Evolutionary conservation across 2,329 filamentous ascomycete species (phyloP).

Genomic region (Talaromyces sp.): DNA sequence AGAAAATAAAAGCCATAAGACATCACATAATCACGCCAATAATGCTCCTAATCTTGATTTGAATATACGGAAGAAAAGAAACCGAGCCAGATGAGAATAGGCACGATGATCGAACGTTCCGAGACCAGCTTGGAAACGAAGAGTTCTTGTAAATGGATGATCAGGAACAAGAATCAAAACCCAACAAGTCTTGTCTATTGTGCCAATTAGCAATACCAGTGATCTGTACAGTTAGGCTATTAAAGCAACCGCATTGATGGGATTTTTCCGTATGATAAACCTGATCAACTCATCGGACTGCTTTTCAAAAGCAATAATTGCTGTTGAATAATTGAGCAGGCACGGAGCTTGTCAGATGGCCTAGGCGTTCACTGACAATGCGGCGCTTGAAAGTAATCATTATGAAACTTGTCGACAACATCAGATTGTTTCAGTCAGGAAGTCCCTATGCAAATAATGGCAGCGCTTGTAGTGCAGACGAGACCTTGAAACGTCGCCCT

Average conservation of each 20-base stretch:
- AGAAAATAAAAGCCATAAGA: not conserved
- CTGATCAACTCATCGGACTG: not conserved
- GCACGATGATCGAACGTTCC: not conserved
- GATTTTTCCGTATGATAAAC: not conserved
- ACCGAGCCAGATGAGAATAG: not conserved
- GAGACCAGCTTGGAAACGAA: constrained; percentile 1
- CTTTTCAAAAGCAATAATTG: not conserved
- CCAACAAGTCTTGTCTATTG: not conserved
- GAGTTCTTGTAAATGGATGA: not conserved
- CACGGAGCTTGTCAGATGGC: not conserved
- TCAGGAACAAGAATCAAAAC: not conserved
- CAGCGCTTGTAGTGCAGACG: not conserved
- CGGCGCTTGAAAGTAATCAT: not conserved
- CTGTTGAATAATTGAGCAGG: not conserved
- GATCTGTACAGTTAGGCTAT: not conserved
- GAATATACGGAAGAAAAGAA: not conserved
- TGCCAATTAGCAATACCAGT: not conserved
- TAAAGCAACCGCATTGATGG: not conserved
- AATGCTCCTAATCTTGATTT: constrained; percentile 2
- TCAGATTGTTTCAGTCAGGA: too few species aligned
- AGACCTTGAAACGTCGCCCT: not conserved
- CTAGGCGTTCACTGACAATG: not conserved
- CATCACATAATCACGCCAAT: constrained; percentile 4
- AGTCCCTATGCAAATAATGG: not conserved
- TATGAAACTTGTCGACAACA: not conserved